Conservation (phyloP, 2,329 filamentous ascomycete genomes). For the Dothidotthia symphoricarpi region DNA sequence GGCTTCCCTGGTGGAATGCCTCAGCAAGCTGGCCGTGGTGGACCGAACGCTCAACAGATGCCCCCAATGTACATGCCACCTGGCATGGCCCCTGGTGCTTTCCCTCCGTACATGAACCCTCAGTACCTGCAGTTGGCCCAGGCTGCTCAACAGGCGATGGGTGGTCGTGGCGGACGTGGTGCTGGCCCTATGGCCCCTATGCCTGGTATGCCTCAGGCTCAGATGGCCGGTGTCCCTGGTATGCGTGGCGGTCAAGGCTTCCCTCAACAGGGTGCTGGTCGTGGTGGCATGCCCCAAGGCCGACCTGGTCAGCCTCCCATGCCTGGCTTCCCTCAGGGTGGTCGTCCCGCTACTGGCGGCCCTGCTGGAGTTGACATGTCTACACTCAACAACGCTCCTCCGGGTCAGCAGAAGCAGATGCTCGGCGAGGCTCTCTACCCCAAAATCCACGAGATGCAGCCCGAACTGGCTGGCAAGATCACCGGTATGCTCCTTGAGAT, state of each 20-base stretch:
- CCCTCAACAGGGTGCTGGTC: constrained; percentile 41
- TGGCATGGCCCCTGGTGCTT: constrained; percentile 60
- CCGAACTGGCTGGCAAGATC: constrained; percentile 96
- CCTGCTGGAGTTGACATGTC: constrained; percentile 50
- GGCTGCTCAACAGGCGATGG: constrained; percentile 60
- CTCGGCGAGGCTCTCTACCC: constrained; percentile 97
- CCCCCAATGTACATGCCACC: constrained; percentile 80
- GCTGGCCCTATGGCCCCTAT: constrained; percentile 61
- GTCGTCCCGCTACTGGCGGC: constrained; percentile 21
- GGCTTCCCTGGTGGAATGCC: constrained; percentile 81
- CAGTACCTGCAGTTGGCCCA: constrained; percentile 79
- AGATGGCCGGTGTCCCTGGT: constrained; percentile 55
- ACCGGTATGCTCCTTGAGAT: constrained; percentile 99
- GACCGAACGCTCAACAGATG: constrained; percentile 71
- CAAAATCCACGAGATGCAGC: constrained; percentile 94
- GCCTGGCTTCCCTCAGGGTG: constrained; percentile 36
- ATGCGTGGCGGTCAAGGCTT: constrained; percentile 45
- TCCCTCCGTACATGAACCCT: constrained; percentile 73
- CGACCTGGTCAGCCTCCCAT: constrained; percentile 34
- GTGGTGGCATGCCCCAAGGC: constrained; percentile 31
- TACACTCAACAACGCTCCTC: constrained; percentile 54
- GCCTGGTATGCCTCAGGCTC: constrained; percentile 68
- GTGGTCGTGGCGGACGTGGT: constrained; percentile 58
- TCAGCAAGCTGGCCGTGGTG: constrained; percentile 82
- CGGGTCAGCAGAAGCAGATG: constrained; percentile 94